These are phyloP conservation scores for Aspergillus brunneoviolaceus DNA, from an alignment of 2,329 filamentous ascomycete genomes.

Conservation along the genomic window DNA sequence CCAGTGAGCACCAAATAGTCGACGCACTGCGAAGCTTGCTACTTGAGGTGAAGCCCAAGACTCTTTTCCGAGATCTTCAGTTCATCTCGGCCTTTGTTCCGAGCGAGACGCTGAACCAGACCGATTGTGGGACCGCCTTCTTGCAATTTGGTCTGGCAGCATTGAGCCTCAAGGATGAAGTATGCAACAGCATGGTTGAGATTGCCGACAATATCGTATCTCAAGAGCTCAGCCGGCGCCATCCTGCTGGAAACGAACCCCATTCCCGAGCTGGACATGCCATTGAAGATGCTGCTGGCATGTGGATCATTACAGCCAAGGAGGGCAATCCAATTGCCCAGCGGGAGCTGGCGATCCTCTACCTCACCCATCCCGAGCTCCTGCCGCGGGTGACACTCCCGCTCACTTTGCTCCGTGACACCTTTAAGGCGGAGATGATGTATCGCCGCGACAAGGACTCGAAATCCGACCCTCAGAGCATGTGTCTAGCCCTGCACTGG, in stretches of 20 bases:
- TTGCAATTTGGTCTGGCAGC: conserved; percentile 87
- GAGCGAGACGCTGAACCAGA: conserved; percentile 57
- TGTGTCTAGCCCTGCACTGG: conserved; percentile 96
- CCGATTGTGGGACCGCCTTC: conserved; percentile 71
- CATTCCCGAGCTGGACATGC: conserved; percentile 31
- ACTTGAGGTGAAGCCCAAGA: conserved; percentile 70
- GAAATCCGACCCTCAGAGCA: conserved; percentile 77
- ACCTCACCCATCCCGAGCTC: conserved; percentile 85
- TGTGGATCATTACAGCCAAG: conserved; percentile 91
- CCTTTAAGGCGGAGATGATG: conserved; percentile 87
- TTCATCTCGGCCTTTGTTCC: conserved; percentile 65
- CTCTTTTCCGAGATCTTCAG: conserved; percentile 77
- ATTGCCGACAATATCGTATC: conserved; percentile 68
- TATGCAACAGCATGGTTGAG: conserved; percentile 80
- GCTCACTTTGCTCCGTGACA: conserved; percentile 78
- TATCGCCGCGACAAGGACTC: conserved; percentile 61
- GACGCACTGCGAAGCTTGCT: conserved; percentile 68
- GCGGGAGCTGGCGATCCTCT: conserved; percentile 88
- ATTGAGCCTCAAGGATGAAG: conserved; percentile 81
- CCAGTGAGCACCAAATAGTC: conserved; percentile 62
- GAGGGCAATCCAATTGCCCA: conserved; percentile 88
- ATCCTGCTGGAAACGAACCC: conserved; percentile 33
- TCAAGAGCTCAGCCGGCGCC: conserved; percentile 48
- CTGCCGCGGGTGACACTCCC: conserved; percentile 78
- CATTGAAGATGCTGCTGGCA: conserved; percentile 74